Conservation (phyloP, 352 stramenopile species). For the Phytophthora citricola region DNA sequence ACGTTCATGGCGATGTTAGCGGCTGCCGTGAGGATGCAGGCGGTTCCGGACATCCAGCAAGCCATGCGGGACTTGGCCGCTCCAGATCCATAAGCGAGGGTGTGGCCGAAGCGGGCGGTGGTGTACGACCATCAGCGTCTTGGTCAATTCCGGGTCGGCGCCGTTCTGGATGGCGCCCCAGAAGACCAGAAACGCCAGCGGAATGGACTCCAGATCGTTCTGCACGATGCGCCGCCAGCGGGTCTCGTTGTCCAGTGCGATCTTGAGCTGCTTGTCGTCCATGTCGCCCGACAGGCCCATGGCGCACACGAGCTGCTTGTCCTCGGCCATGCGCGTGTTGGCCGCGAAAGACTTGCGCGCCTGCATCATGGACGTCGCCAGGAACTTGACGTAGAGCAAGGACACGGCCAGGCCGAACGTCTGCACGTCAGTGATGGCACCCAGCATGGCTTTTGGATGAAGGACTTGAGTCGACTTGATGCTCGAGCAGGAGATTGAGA, state of each 20-base stretch:
- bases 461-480: not conserved
- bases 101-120: conserved; percentile 47
- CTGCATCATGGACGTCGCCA: conserved; percentile 57
- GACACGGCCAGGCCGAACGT: conserved; percentile 38
- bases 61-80: conserved; percentile 34
- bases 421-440: conserved; percentile 33
- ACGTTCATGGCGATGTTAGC: conserved; percentile 27
- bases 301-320: conserved; percentile 39
- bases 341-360: conserved; percentile 51
- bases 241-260: conserved; percentile 41
- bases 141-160: conserved; percentile 42
- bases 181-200: conserved; percentile 53
- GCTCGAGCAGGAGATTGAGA: conserved; percentile 16
- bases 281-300: conserved; percentile 29
- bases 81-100: conserved; percentile 43
- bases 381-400: conserved; percentile 69
- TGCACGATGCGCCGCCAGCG: conserved; percentile 63
- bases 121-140: conserved; percentile 50
- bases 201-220: conserved; percentile 71
- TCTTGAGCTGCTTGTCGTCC: conserved; percentile 29
- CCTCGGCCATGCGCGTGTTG: conserved; percentile 51
- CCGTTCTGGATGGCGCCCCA: conserved; percentile 45
- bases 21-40: conserved; percentile 31
- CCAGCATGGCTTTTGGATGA: conserved; percentile 19
- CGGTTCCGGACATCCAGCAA: conserved; percentile 35